Percentiles rank a stretch among this genome's conserved stretches.
phyloP scores from a whole-genome alignment of 306 rosid species.

The Aeschynomene evenia region DNA sequence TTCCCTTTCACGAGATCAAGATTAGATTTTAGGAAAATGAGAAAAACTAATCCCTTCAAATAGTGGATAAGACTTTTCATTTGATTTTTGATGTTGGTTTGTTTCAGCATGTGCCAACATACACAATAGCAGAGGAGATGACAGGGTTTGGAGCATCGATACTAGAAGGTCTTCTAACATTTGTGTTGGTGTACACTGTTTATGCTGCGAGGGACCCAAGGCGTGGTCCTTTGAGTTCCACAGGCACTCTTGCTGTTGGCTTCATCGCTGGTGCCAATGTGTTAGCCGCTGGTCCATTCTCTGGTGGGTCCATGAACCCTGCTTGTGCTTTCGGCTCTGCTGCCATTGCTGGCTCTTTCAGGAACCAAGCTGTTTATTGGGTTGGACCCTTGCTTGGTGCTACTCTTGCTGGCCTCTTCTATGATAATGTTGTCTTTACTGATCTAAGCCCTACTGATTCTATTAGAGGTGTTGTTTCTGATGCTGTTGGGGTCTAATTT shows the following conservation, averaged over 20 bases:
- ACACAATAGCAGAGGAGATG: constrained; percentile 70
- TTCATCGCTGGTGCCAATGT: constrained; percentile 63
- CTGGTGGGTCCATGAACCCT: constrained; percentile 88
- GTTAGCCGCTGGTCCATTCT: constrained; percentile 76
- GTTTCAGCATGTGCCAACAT: constrained; percentile 64
- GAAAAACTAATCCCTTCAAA: too few species aligned
- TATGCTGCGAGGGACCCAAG: constrained; percentile 65
- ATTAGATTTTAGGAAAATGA: too few species aligned
- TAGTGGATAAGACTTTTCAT: not conserved
- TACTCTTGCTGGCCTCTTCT: constrained; percentile 66
- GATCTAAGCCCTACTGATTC: constrained; percentile 35
- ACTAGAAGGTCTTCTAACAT: constrained; percentile 74
- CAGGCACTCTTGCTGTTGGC: constrained; percentile 67
- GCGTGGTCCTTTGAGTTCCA: constrained; percentile 49
- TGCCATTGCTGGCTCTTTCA: constrained; percentile 60
- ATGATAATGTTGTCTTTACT: constrained; percentile 63
- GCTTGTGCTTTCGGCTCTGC: constrained; percentile 91
- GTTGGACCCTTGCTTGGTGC: constrained; percentile 89
- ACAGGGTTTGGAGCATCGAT: constrained; percentile 92
- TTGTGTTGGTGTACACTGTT: constrained; percentile 68
- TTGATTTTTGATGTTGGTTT: not conserved
- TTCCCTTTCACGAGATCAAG: not conserved
- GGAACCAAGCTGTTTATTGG: constrained; percentile 93
- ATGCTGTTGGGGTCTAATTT: constrained; percentile 41
- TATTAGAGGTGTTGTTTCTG: constrained; percentile 26